Evolutionary conservation across 202 grass and related monocot genomes (phyloP).

Genomic region (Zizania palustris): DNA sequence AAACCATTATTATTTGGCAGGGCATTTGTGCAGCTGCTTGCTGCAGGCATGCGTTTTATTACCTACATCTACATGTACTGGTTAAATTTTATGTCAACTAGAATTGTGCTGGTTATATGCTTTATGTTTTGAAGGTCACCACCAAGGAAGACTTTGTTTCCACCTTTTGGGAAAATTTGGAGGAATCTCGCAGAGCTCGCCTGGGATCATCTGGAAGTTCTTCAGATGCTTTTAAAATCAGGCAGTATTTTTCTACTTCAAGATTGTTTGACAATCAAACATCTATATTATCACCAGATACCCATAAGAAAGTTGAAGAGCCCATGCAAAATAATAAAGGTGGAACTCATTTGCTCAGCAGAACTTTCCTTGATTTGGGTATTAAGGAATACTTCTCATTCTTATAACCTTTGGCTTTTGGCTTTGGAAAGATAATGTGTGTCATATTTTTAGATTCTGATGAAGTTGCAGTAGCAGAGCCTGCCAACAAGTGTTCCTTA

Average conservation of each 20-base stretch:
- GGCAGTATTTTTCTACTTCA: conserved; percentile 45
- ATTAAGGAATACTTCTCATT: conserved; percentile 6
- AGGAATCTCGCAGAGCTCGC: conserved; percentile 65
- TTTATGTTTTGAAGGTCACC: conserved; percentile 53
- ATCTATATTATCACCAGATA: conserved; percentile 21
- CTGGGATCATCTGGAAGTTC: conserved; percentile 46
- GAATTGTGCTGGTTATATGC: conserved; percentile 12
- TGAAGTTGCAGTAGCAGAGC: conserved; percentile 44
- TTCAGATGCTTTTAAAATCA: conserved; percentile 51
- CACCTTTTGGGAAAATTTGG: conserved; percentile 55
- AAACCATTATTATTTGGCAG: neutral
- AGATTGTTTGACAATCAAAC: conserved; percentile 63
- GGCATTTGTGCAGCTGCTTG: neutral
- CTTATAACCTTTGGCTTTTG: neutral
- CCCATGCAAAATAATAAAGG: conserved; percentile 33
- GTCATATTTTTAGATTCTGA: conserved; percentile 49
- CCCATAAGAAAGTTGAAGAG: conserved; percentile 34
- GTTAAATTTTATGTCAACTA: neutral
- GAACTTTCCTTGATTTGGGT: conserved; percentile 20
- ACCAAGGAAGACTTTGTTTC: conserved; percentile 64
- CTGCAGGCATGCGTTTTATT: neutral
- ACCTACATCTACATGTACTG: neutral
- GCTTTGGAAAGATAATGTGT: conserved; percentile 33
- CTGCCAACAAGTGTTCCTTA: conserved; percentile 31
- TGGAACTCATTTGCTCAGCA: conserved; percentile 38